Percentiles rank a stretch among this genome's conserved stretches.
Conservation (phyloP, 2,329 filamentous ascomycete genomes). For the Thielaviopsis euricoi region DNA sequence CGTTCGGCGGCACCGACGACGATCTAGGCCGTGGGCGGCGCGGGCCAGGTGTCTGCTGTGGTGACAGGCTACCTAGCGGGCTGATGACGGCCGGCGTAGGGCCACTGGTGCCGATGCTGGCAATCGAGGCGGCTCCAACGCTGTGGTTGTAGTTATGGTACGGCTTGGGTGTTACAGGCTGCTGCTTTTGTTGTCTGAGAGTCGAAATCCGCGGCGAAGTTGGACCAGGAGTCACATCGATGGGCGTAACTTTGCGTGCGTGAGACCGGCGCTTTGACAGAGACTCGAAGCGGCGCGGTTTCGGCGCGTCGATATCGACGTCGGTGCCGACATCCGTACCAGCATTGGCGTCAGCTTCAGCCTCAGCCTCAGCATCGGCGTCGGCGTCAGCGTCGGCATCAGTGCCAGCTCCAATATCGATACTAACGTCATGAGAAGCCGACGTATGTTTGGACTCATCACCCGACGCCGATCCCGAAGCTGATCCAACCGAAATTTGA, state of each 20-base stretch:
- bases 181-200: background rate
- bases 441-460: background rate
- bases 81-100: background rate
- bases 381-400: background rate
- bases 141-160: background rate
- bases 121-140: background rate
- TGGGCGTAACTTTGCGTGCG: slow-evolving; percentile 9
- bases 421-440: background rate
- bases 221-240: slow-evolving; percentile 3
- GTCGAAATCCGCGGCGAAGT: slow-evolving; percentile 6
- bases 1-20: slow-evolving; percentile 20
- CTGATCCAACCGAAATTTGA: background rate
- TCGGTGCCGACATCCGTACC: background rate
- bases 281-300: background rate
- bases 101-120: background rate
- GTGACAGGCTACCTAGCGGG: background rate
- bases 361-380: background rate
- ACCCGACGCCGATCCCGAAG: background rate
- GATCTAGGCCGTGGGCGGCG: slow-evolving; percentile 14
- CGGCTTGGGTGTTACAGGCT: background rate
- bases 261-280: slow-evolving; percentile 4
- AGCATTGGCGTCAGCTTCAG: background rate
- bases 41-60: background rate
- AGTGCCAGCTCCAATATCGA: background rate
- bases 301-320: background rate